These are phyloP conservation scores for Beta lomatogona DNA, from an alignment of 179 eudicot genomes.

Conservation along the genomic window DNA sequence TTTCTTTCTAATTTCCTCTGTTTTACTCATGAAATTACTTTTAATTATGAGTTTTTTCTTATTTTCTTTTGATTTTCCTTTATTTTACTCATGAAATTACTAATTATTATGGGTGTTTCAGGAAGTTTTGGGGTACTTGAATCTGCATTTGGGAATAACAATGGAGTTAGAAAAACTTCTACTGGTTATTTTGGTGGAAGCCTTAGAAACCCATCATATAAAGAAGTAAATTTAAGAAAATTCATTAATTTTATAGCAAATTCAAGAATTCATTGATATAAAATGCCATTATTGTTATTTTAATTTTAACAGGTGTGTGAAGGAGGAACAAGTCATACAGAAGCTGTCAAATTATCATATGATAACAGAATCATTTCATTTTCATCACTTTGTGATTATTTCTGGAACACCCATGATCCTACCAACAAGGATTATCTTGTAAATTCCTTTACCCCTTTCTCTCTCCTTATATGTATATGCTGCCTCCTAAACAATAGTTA, in stretches of 20 bases:
- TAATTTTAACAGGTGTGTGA: conserved; percentile 31
- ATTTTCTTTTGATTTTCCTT: not conserved
- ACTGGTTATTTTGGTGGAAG: conserved; percentile 43
- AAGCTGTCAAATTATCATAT: conserved; percentile 38
- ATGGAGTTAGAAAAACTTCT: conserved; percentile 36
- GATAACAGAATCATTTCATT: conserved; percentile 32
- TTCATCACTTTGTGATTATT: conserved; percentile 33
- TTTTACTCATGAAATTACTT: not conserved
- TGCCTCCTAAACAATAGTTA: too few relatives aligned
- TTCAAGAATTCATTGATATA: not conserved
- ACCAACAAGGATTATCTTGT: conserved; percentile 40
- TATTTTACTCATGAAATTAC: not conserved
- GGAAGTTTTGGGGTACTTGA: conserved; percentile 34
- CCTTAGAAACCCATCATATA: conserved; percentile 33
- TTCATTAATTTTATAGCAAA: not conserved
- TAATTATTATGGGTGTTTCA: not conserved
- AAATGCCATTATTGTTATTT: too few relatives aligned
- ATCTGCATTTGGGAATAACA: conserved; percentile 37
- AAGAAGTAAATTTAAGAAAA: conserved; percentile 21
- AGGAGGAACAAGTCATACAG: conserved; percentile 43
- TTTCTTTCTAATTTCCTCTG: not conserved
- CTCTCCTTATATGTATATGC: not conserved
- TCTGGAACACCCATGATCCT: conserved; percentile 43
- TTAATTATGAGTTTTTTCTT: not conserved
- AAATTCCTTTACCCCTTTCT: not conserved